These are phyloP conservation scores for Rhynchospora tenuis DNA, from an alignment of 176 grass and related monocot genomes.

Conservation along the genomic window DNA sequence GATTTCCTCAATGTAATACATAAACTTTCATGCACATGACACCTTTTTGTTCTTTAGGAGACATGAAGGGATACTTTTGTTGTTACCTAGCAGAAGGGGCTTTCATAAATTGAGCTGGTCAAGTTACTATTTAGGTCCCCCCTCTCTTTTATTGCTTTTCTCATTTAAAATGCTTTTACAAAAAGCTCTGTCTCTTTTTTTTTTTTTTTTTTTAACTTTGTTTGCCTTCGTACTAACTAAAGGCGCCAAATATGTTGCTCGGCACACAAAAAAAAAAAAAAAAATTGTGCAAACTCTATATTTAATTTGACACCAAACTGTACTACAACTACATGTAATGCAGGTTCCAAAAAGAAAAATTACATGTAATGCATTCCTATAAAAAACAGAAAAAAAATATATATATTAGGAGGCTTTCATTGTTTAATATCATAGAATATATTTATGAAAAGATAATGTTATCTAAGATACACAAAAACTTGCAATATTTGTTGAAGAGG, in stretches of 20 bases:
- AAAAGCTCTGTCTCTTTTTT: neutral
- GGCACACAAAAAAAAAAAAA: too few species aligned
- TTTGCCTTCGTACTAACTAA: neutral
- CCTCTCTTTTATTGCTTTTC: neutral
- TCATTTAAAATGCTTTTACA: neutral
- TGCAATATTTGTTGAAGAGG: too few species aligned
- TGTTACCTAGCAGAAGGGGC: slow-evolving; percentile 14
- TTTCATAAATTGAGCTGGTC: neutral
- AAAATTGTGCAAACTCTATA: neutral
- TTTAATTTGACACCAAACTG: neutral
- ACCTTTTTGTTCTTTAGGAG: neutral
- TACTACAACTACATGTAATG: too few species aligned
- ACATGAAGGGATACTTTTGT: slow-evolving; percentile 1
- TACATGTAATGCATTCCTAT: too few species aligned
- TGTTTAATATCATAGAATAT: neutral
- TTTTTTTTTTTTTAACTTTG: neutral
- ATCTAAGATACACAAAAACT: too few species aligned
- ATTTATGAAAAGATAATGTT: neutral
- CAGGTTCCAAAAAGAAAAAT: too few species aligned
- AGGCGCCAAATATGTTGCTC: neutral
- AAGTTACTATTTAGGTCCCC: neutral
- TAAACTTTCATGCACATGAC: neutral
- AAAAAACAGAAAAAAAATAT: neutral
- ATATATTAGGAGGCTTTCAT: neutral
- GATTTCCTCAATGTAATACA: too few species aligned